Base-by-base conservation (phyloP, 495 filamentous ascomycete species). In the Cairneyella variabilis region DNA sequence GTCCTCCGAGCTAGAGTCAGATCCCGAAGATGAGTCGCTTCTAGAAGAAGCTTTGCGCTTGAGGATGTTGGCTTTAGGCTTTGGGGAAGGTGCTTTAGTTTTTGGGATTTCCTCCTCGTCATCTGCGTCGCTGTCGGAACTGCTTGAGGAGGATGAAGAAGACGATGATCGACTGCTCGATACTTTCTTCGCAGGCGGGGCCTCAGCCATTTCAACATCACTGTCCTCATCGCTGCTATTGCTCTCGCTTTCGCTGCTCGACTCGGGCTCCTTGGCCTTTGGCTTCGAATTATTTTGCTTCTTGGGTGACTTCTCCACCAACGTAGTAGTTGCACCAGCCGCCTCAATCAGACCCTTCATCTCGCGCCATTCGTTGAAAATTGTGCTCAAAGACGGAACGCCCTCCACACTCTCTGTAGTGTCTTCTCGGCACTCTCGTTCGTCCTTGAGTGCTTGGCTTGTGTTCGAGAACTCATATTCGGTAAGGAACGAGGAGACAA, bases 21-120 rank as follows among this genome's bases (percentile, higher is more conserved):
- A 57, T 6, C 28, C 44, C 12, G 56, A 53, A 41, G 60, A 76
- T 27, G 70, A 76, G 26, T 70, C 72, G 66, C 58, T 65, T 66
- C 59, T 65, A 3, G 79, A 78, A 32, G 72, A 71, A 20, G 82
- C 83, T 71, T 89, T 89, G 56, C 85, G 83, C 71, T 89, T 89
- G 54, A 78, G 48, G 4, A 60, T 61, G 26, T 79, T 80, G 20
- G 58, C 59, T 4, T 60, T 56, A 18, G 60, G 37, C 42, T 77
- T 73, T 27, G 67, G 59, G 36, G 70, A 57, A 58, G 60, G 54
- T 28, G 64, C 64, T 30, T 64, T 64, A 7, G 25, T 27, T 20
- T 17, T 16, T 27, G 55, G 43, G 5, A 37, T 27, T 51, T 84
- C 79, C 36, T 83, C 76, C 58, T 78, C 78, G 43, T 80, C 80